Percentiles rank a stretch among this genome's conserved stretches.
Conservation (phyloP, 2,329 filamentous ascomycete genomes). For the Fusarium oligoseptatum region DNA sequence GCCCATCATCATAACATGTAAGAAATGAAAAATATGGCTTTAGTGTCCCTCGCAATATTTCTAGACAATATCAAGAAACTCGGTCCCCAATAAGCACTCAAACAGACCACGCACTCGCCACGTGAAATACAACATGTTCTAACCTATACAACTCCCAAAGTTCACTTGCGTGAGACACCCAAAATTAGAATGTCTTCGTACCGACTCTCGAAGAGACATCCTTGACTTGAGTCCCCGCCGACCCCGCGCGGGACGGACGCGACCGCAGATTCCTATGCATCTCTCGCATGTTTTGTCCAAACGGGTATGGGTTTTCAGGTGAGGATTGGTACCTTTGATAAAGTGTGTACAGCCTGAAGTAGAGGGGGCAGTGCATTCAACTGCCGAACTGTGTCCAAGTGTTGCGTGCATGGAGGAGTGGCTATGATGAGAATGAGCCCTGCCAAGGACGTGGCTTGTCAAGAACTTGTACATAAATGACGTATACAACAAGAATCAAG, state of each 20-base stretch:
- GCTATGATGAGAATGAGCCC: not conserved
- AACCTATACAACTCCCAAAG: not conserved
- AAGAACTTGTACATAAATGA: not conserved
- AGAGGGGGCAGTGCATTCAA: not conserved
- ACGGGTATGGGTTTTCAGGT: not conserved
- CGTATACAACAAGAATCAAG: not conserved
- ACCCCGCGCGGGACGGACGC: not conserved
- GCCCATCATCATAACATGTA: rapidly evolving
- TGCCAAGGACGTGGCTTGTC: not conserved
- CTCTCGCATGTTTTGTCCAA: not conserved
- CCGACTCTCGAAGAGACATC: not conserved
- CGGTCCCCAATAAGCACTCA: not conserved
- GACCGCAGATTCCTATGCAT: not conserved
- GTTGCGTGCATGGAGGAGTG: not conserved
- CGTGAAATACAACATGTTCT: not conserved
- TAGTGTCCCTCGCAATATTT: not conserved
- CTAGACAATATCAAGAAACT: not conserved
- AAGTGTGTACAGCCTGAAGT: not conserved
- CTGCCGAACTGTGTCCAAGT: not conserved
- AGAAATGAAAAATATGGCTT: not conserved
- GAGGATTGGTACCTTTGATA: not conserved
- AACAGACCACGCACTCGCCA: not conserved
- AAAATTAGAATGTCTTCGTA: slow-evolving; percentile 4
- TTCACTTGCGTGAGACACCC: not conserved
- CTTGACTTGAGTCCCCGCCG: not conserved